Base-by-base conservation (phyloP, 2,329 filamentous ascomycete genomes). In the Lojkania enalia region DNA sequence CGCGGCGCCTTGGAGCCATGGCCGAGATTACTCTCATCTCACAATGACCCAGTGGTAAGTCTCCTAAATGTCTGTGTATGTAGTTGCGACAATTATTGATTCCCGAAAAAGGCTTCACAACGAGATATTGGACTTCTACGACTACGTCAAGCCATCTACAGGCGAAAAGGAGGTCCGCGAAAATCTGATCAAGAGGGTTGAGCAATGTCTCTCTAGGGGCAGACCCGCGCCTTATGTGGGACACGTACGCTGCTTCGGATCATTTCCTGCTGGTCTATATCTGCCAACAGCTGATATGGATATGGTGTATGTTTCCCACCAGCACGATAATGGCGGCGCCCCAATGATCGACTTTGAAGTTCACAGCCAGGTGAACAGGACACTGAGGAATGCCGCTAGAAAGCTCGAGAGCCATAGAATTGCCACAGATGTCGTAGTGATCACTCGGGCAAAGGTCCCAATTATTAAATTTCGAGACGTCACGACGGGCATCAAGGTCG, bases 221-320 rank as follows among this genome's bases (percentile, higher is more conserved):
- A 58, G 61, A 18, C 50, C 55, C 2, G 2, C 15, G 11, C 49
- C 55, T 14, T 48, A 52, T 14, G 46, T 74, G 67, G 82, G 84
- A 9, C 77, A 85, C 37, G 75, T 96, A 5, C 76, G 80, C 23
- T 78, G 86, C 7, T 99, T 99, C 66, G 94, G 94, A n/a, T 97
- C 94, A 0, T 99, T 91, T 70, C 91, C 90, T 56, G 90, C 90
- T 2, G 90, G 88, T 6, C 60, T 81, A 5, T 88, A 88, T 63
- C 74, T 89, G 7, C 86, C 86, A 5, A 85, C 87, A 1, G 90
- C 88, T 13, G 94, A 99, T 64, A 95, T 99, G 84, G 94, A 99
- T 65, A 77, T 99, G 36, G 94, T 96, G 2, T 80, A 94, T 40
- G 81, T 91, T 39, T 85, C 84, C 1, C 74, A 76, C 19, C 90